Conservation (phyloP, 2,329 filamentous ascomycete species). For the Talaromyces sp. region DNA sequence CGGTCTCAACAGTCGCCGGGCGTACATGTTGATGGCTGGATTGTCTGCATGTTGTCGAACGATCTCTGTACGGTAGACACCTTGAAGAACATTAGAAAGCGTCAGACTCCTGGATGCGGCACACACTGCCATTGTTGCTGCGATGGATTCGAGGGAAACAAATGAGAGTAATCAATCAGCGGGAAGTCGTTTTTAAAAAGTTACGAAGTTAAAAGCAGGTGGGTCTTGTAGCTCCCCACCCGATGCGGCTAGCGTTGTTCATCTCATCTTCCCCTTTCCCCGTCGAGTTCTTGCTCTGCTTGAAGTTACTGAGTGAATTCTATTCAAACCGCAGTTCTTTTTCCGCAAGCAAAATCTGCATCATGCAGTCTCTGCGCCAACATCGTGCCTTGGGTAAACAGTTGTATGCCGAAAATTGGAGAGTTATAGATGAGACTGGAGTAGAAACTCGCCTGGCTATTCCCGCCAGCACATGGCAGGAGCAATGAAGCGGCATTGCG, state of each 20-base stretch:
- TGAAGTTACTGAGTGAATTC: background rate
- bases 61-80: conserved; percentile 2
- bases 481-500: too few species aligned
- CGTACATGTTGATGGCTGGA: background rate
- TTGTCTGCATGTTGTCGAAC: background rate
- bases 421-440: background rate
- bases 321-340: background rate
- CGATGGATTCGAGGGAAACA: background rate
- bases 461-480: background rate
- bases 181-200: background rate
- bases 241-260: background rate
- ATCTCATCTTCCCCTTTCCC: background rate
- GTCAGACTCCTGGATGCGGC: conserved; percentile 12
- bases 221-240: background rate
- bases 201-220: background rate
- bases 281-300: background rate
- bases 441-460: background rate
- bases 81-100: conserved; percentile 10
- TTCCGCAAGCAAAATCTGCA: background rate
- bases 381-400: background rate
- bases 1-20: background rate
- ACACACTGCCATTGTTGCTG: conserved; percentile 1
- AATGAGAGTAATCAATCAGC: background rate
- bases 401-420: background rate
- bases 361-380: conserved; percentile 7